phyloP scores from a whole-genome alignment of 148 eudicot species.

The Polygonum aviculare region DNA sequence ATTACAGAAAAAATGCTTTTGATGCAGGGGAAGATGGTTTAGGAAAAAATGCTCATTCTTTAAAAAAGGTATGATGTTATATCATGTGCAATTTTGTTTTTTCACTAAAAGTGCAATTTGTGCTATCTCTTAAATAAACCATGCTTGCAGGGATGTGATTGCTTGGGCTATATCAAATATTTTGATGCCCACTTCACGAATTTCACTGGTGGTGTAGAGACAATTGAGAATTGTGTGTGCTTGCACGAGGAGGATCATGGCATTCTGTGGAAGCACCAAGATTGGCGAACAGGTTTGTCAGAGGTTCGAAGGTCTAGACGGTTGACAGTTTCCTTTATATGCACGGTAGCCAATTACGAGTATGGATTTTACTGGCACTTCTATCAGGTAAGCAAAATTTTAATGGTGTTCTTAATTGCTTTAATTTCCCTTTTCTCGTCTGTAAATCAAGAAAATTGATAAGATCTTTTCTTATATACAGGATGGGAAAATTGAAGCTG shows the following conservation, averaged over 20 bases:
- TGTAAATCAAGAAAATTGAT: neutral
- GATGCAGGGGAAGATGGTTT: conserved; percentile 99
- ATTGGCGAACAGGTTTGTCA: conserved; percentile 96
- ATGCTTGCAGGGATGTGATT: conserved; percentile 83
- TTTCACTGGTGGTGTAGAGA: conserved; percentile 96
- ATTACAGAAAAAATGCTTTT: conserved; percentile 97
- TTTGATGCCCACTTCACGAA: conserved; percentile 98
- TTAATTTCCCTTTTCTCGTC: neutral
- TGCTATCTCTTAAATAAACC: neutral
- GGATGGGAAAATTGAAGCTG: conserved; percentile 99
- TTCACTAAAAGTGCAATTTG: neutral
- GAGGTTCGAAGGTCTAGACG: conserved; percentile 95
- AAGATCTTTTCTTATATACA: conserved; percentile 16
- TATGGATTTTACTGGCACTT: conserved; percentile 99
- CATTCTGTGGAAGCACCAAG: conserved; percentile 98
- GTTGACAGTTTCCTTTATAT: conserved; percentile 79
- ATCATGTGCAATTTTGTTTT: neutral
- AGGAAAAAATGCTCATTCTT: conserved; percentile 95
- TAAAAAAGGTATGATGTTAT: conserved; percentile 58
- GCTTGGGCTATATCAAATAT: conserved; percentile 82
- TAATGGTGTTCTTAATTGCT: neutral
- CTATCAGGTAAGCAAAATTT: conserved; percentile 61
- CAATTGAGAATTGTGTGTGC: conserved; percentile 95
- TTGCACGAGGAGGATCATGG: conserved; percentile 97
- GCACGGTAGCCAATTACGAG: conserved; percentile 98